These are phyloP conservation scores for Peronospora destructor DNA, from an alignment of 352 stramenopile genomes.

Conservation along the genomic window DNA sequence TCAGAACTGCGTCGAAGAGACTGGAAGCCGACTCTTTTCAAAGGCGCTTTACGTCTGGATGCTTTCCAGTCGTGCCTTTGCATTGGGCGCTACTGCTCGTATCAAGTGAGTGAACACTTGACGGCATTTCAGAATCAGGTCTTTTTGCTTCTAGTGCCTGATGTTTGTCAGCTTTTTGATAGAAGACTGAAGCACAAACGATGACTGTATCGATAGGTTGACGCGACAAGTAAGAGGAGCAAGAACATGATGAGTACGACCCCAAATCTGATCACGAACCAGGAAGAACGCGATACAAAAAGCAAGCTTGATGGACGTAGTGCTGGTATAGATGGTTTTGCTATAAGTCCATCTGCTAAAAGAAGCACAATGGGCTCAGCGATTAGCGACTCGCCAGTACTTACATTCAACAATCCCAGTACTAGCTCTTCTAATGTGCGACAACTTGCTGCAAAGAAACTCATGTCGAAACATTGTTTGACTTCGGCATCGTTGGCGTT, in stretches of 20 bases:
- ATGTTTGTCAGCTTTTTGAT: too few relatives aligned
- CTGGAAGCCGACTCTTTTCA: too few relatives aligned
- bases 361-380: constrained; percentile 12
- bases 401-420: background rate
- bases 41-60: too few relatives aligned
- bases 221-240: constrained; percentile 17
- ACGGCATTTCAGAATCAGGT: too few relatives aligned
- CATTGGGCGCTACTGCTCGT: too few relatives aligned
- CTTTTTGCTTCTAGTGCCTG: too few relatives aligned
- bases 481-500: constrained; percentile 26
- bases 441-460: too few relatives aligned
- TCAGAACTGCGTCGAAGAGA: too few relatives aligned
- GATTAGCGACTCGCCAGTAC: background rate
- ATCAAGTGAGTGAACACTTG: too few relatives aligned
- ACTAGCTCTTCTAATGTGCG: too few relatives aligned
- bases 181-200: too few relatives aligned
- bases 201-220: constrained; percentile 8
- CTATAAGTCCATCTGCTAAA: constrained; percentile 5
- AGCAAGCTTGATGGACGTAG: constrained; percentile 3
- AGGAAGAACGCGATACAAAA: constrained; percentile 10
- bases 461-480: constrained; percentile 40
- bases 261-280: constrained; percentile 13
- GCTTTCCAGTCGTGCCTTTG: too few relatives aligned
- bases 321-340: background rate
- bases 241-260: constrained; percentile 21